phyloP scores from a whole-genome alignment of 768 basidiomycete genomes.

The Serendipita sp. region DNA sequence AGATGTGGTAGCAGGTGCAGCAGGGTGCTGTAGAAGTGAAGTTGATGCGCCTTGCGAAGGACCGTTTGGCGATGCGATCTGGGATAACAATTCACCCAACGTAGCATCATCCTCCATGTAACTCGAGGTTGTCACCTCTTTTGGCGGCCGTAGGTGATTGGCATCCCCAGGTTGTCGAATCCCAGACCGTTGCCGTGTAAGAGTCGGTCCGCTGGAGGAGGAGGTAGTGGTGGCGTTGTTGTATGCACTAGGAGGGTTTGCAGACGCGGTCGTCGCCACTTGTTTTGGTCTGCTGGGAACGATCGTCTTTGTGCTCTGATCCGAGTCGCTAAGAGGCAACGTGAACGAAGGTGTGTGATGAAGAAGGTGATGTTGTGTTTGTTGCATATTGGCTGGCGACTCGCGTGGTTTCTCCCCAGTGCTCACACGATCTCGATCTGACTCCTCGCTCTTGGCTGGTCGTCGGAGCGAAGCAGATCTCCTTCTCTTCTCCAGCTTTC shows the following conservation, averaged over 20 bases:
- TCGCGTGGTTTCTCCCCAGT: not conserved
- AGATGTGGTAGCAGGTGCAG: not conserved
- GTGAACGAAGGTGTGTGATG: not conserved
- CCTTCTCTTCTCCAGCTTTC: not conserved
- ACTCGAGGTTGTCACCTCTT: not conserved
- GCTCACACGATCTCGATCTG: not conserved
- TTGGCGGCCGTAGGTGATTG: slow-evolving; percentile 4
- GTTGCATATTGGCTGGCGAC: not conserved
- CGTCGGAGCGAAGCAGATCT: slow-evolving; percentile 1
- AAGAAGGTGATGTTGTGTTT: not conserved
- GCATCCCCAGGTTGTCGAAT: slow-evolving; percentile 5
- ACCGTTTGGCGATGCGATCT: not conserved
- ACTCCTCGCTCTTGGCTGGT: not conserved
- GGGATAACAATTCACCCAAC: not conserved
- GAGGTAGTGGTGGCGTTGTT: not conserved
- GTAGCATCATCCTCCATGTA: not conserved
- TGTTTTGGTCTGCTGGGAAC: not conserved
- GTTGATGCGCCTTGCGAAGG: not conserved
- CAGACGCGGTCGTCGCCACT: not conserved
- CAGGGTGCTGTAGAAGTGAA: not conserved
- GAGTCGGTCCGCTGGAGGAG: not conserved
- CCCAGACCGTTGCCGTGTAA: slow-evolving; percentile 4
- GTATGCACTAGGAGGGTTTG: not conserved
- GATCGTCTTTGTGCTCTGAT: slow-evolving; percentile 2
- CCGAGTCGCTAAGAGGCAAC: slow-evolving; percentile 1